These are phyloP conservation scores for Mytilinidion resinicola DNA, from an alignment of 495 filamentous ascomycete species.

Conservation along the genomic window DNA sequence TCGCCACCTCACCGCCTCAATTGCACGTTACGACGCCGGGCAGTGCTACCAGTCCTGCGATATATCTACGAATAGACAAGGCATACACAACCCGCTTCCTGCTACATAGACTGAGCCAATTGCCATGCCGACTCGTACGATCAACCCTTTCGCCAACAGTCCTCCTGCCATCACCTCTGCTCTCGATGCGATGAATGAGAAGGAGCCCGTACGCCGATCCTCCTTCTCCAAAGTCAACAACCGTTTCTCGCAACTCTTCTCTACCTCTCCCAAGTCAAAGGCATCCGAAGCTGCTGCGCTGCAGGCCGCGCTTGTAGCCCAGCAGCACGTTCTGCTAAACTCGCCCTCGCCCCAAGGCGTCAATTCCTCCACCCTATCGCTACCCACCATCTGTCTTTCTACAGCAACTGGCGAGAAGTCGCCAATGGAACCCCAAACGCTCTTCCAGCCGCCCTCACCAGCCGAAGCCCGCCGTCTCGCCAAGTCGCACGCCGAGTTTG, in stretches of 20 bases:
- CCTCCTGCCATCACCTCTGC: conserved; percentile 19
- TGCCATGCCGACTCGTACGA: conserved; percentile 36
- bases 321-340: conserved; percentile 52
- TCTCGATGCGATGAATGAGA: conserved; percentile 30
- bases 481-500: conserved; percentile 85
- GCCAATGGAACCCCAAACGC: conserved; percentile 59
- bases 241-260: conserved; percentile 53
- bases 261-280: conserved; percentile 52
- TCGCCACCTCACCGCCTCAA: neutral
- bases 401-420: conserved; percentile 76
- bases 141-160: conserved; percentile 35
- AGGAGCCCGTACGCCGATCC: conserved; percentile 33
- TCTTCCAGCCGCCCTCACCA: conserved; percentile 88
- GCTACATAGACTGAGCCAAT: neutral
- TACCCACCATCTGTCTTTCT: conserved; percentile 90
- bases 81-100: too few relatives aligned
- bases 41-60: neutral
- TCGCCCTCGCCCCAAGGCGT: conserved; percentile 55
- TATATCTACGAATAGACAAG: too few relatives aligned
- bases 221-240: conserved; percentile 62
- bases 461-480: conserved; percentile 70
- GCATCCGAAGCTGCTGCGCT: conserved; percentile 51
- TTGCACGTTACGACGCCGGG: neutral
- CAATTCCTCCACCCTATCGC: conserved; percentile 63
- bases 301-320: conserved; percentile 46